Base-by-base conservation (phyloP, 139 green algal species). In the Micromonas pusilla region DNA sequence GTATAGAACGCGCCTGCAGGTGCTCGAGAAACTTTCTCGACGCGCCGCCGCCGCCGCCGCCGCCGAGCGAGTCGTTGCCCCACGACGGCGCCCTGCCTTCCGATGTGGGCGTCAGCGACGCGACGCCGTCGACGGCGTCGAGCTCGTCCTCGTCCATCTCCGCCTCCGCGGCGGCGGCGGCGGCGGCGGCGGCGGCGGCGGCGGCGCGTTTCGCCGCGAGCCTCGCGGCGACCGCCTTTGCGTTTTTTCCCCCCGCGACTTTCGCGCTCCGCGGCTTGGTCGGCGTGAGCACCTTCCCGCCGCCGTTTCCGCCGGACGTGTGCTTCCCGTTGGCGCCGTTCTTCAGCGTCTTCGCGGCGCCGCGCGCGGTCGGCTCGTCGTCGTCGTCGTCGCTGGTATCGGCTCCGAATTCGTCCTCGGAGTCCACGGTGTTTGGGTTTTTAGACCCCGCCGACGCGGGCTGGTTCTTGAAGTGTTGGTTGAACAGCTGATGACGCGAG, bases 401-500 rank as follows among this genome's bases (percentile, higher is more conserved):
- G 34, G 5, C 33, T 21, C 52, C 52, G 52, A 19, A 19, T 63
- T 63, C 52, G 19, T 74, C 45, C 38, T 77, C 65, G 70, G 34
- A 64, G 67, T 60, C 34, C 33, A 19, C 45, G 65, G 26, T 66
- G 5, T 57, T 57, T 23, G 45, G 45, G 45, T 57, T 57, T n/a
- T n/a, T n/a, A n/a, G n/a, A n/a, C n/a, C n/a, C n/a, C n/a, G n/a
- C n/a, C n/a, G n/a, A n/a, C n/a, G n/a, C n/a, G 9, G n/a, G 37
- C 70, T 85, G 70, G 0, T 36, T n/a, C 4, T 76, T 38, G 65
- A 89, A 84, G 67, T 89, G 82, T 38, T 87, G 85, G 20, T 73
- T 83, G 80, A 87, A 89, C 31, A 89, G 80, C n/a, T n/a, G n/a
- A n/a, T n/a, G n/a, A n/a, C n/a, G n/a, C n/a, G n/a, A n/a, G n/a